These are phyloP conservation scores for Chalciporus piperatus DNA, from an alignment of 768 basidiomycete species.

Conservation along the genomic window DNA sequence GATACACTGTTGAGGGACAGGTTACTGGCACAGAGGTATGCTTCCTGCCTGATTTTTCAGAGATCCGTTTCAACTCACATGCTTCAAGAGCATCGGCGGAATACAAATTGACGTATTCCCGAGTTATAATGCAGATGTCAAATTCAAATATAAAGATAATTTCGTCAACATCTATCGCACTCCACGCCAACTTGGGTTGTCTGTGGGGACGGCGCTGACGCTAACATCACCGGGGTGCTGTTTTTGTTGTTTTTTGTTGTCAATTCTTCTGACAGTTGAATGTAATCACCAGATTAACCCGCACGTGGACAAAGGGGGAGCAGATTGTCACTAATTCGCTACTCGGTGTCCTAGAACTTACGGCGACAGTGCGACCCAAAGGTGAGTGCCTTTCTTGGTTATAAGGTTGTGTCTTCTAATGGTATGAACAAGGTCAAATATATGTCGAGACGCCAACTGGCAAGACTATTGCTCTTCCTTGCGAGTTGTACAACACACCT, in stretches of 20 bases:
- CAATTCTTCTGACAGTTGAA: background rate
- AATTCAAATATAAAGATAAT: background rate
- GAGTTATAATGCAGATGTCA: background rate
- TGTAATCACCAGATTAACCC: too few species aligned
- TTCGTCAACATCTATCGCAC: background rate
- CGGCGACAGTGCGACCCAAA: background rate
- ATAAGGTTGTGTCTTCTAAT: background rate
- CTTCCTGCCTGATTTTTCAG: background rate
- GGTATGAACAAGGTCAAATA: constrained; percentile 36
- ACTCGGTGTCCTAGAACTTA: too few species aligned
- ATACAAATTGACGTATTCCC: constrained; percentile 4
- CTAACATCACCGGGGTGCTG: background rate
- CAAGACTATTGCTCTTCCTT: constrained; percentile 73
- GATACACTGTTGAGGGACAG: constrained; percentile 25
- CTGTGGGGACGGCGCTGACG: background rate
- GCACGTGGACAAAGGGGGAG: too few species aligned
- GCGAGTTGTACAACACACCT: too few species aligned
- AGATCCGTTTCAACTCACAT: background rate
- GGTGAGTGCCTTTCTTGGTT: background rate
- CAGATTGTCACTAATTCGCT: too few species aligned
- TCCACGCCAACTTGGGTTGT: background rate
- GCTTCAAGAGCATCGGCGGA: constrained; percentile 10
- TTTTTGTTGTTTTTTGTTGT: background rate
- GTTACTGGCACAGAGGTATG: background rate
- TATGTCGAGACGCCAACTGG: constrained; percentile 79